Percentiles rank a stretch among this genome's conserved stretches.
Conservation (phyloP, 2,329 filamentous ascomycete genomes). For the Aaosphaeria arxii region DNA sequence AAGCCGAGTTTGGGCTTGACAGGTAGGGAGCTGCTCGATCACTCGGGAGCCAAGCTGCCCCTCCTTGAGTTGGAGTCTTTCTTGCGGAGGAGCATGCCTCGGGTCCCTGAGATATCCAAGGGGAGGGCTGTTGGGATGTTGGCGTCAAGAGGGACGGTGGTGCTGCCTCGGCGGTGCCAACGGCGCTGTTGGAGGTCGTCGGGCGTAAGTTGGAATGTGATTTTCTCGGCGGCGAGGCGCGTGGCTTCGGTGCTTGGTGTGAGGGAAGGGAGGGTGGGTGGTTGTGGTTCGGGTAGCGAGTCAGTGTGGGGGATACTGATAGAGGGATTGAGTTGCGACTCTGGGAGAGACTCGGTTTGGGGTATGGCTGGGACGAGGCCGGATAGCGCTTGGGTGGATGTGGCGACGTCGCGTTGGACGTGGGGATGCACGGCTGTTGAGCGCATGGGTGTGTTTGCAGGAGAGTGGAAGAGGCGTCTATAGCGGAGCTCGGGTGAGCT, state of each 20-base stretch:
- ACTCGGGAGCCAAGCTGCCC: too few species aligned
- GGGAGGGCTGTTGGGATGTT: constrained; percentile 4
- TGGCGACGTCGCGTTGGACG: constrained; percentile 6
- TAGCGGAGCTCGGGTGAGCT: constrained; percentile 41
- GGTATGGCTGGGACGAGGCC: constrained; percentile 2
- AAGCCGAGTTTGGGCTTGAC: too few species aligned
- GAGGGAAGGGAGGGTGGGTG: not conserved
- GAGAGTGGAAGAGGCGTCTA: constrained; percentile 41
- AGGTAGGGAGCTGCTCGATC: too few species aligned
- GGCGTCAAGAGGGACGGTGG: constrained; percentile 5
- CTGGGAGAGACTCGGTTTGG: constrained; percentile 6
- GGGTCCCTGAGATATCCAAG: constrained; percentile 28
- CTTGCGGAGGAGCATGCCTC: constrained; percentile 28
- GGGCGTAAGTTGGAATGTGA: not conserved
- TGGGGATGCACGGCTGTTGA: constrained; percentile 2
- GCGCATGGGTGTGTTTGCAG: constrained; percentile 1
- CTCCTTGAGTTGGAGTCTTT: constrained; percentile 1
- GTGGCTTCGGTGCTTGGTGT: constrained; percentile 7
- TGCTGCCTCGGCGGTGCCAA: constrained; percentile 16
- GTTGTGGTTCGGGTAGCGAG: constrained; percentile 1
- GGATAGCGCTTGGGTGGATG: constrained; percentile 3
- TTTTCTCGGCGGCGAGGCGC: not conserved
- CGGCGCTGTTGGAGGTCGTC: constrained; percentile 1
- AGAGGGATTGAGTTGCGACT: constrained; percentile 2
- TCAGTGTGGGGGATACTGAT: not conserved